phyloP scores from a whole-genome alignment of 1,284 basidiomycete species.

The Pseudozyma pruni region DNA sequence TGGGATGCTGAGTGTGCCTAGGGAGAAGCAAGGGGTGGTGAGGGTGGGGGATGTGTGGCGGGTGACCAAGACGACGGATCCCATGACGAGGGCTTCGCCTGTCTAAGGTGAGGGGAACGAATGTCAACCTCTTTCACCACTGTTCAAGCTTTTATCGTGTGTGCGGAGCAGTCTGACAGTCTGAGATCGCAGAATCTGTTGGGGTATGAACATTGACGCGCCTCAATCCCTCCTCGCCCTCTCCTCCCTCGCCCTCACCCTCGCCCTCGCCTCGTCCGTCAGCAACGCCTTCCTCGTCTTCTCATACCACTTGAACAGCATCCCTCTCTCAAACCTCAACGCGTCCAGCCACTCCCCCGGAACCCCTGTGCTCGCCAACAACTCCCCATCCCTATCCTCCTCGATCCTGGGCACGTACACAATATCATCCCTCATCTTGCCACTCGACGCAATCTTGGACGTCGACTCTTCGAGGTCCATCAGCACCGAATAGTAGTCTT shows the following conservation, averaged over 20 bases:
- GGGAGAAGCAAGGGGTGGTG: conserved; percentile 43
- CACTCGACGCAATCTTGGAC: conserved; percentile 10
- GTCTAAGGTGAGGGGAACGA: conserved; percentile 5
- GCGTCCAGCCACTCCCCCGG: conserved; percentile 38
- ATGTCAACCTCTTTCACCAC: too few species aligned
- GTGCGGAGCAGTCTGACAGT: too few species aligned
- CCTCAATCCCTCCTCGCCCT: conserved; percentile 4
- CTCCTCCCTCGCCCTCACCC: conserved; percentile 26
- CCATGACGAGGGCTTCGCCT: conserved; percentile 26
- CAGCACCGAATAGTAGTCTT: conserved; percentile 60
- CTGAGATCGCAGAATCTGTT: neutral
- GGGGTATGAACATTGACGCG: conserved; percentile 4
- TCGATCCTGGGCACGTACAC: conserved; percentile 63
- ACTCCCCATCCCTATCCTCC: conserved; percentile 45
- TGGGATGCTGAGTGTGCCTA: conserved; percentile 46
- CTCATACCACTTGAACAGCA: conserved; percentile 50
- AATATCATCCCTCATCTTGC: conserved; percentile 51
- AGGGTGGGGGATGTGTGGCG: conserved; percentile 48
- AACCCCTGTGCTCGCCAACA: conserved; percentile 29
- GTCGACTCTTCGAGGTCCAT: conserved; percentile 58
- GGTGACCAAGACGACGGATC: conserved; percentile 51
- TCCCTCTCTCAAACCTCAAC: conserved; percentile 32
- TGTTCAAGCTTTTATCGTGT: too few species aligned
- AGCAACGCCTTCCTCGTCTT: conserved; percentile 36
- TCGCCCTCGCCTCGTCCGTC: conserved; percentile 29